Evolutionary conservation across 1,139 yeast genomes (phyloP), one percentile per base, ranked within the genome.

Genomic region (Blastobotrys buckinghamii): DNA sequence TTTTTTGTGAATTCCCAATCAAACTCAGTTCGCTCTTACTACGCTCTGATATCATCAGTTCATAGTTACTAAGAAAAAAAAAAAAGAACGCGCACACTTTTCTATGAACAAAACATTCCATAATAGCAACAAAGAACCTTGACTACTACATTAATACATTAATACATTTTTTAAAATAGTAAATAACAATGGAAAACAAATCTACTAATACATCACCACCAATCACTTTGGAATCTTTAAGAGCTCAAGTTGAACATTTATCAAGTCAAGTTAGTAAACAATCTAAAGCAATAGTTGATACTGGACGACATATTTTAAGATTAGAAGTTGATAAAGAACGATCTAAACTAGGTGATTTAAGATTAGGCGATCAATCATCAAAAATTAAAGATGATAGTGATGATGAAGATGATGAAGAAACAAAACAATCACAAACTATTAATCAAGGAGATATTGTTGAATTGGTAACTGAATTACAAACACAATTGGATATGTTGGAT

Each of bases 391-490:
- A 39, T 39, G 50, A 41, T 42, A 45, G 42, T 16, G 50, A 48
- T 26, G 49, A 47, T 26, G 53, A 49, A 12, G 50, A 45, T 39
- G 54, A 36, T 6, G 53, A 46, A 15, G 50, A 47, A n/a, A 59
- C 29, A 12, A 37, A 42, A 13, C 45, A 45, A 13, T 26, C 77
- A 3, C 90, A 84, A 53, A 82, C 75, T 53, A 84, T 82, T 35
- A 81, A 89, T 13, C 83, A 85, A 57, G 95, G 85, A 51, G 97
- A 90, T 60, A 70, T 90, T 17, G 87, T 85, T 1, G 88, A 84
- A 59, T 68, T 87, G 42, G 97, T 89, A 12, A 89, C 89, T 6
- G 97, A 90, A 64, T 70, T 90, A 51, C 97, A 89, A 66, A 84
- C 85, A 6, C 97, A 90, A 67, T 73, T 90, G 59, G 94, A 86